These are phyloP conservation scores for Penicillium aurantiogriseum DNA, from an alignment of 2,329 filamentous ascomycete genomes.

Conservation along the genomic window DNA sequence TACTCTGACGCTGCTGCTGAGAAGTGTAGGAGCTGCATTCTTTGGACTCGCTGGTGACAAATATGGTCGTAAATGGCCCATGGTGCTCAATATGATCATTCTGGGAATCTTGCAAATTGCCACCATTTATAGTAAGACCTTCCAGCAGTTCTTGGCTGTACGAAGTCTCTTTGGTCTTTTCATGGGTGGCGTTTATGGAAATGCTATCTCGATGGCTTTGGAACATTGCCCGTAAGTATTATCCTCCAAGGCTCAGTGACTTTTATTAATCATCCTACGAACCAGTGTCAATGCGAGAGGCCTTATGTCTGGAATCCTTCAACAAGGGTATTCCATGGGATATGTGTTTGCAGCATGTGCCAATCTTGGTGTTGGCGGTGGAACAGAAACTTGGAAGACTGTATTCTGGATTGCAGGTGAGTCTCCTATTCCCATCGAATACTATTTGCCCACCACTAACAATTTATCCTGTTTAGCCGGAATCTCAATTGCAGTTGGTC, in stretches of 20 bases:
- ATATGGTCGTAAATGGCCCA: constrained; percentile 76
- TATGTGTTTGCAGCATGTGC: constrained; percentile 72
- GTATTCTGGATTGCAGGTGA: constrained; percentile 66
- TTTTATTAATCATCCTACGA: background rate
- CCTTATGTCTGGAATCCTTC: constrained; percentile 76
- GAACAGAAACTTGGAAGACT: constrained; percentile 62
- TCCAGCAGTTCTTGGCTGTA: constrained; percentile 71
- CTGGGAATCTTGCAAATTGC: constrained; percentile 70
- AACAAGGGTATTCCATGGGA: constrained; percentile 78
- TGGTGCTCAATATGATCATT: constrained; percentile 76
- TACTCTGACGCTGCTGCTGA: constrained; percentile 67
- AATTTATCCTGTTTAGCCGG: constrained; percentile 19
- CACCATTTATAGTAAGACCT: constrained; percentile 73
- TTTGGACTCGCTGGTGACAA: constrained; percentile 78
- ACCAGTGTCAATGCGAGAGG: constrained; percentile 62
- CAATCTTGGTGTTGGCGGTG: constrained; percentile 68
- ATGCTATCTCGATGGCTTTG: constrained; percentile 73
- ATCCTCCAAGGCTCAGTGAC: background rate
- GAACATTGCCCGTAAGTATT: constrained; percentile 63
- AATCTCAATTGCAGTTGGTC: constrained; percentile 55
- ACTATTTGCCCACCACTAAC: background rate
- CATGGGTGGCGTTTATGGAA: constrained; percentile 79
- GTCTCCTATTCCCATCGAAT: constrained; percentile 22
- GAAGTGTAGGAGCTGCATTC: constrained; percentile 70
- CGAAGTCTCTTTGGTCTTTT: constrained; percentile 72